These are phyloP conservation scores for Neurospora sp. DNA, from an alignment of 2,329 filamentous ascomycete genomes.

Conservation along the genomic window DNA sequence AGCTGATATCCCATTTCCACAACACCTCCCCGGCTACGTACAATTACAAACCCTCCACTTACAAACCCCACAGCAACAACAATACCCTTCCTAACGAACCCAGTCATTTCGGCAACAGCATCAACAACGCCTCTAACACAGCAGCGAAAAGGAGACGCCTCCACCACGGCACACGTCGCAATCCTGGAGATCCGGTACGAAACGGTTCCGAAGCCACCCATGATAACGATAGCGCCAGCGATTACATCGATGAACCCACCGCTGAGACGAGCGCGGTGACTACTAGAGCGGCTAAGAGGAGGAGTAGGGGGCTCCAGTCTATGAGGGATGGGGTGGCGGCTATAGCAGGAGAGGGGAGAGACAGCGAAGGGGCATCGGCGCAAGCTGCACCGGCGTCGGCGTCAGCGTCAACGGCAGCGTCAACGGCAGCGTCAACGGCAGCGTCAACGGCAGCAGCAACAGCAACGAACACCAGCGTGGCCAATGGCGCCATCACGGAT, in stretches of 20 bases:
- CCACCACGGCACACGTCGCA: neutral
- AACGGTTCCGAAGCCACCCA: neutral
- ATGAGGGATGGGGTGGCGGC: neutral
- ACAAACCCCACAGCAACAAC: neutral
- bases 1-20: neutral
- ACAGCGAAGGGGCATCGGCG: no score
- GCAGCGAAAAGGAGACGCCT: neutral
- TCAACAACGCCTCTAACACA: neutral
- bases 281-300: neutral
- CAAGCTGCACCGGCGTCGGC: neutral
- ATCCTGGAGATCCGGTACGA: neutral
- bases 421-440: neutral
- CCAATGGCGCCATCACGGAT: neutral
- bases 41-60: neutral
- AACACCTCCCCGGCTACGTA: neutral
- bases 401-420: neutral
- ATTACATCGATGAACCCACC: neutral
- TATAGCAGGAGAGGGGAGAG: neutral
- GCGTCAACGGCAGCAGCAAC: neutral
- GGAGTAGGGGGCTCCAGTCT: no score
- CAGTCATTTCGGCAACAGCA: neutral
- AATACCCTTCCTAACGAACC: neutral
- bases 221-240: neutral
- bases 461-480: neutral
- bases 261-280: neutral